Percentiles rank a stretch among this genome's conserved stretches.
These are phyloP conservation scores for Eimeria nieschulzi DNA, from an alignment of 169 alveolate species.

Conservation along the genomic window DNA sequence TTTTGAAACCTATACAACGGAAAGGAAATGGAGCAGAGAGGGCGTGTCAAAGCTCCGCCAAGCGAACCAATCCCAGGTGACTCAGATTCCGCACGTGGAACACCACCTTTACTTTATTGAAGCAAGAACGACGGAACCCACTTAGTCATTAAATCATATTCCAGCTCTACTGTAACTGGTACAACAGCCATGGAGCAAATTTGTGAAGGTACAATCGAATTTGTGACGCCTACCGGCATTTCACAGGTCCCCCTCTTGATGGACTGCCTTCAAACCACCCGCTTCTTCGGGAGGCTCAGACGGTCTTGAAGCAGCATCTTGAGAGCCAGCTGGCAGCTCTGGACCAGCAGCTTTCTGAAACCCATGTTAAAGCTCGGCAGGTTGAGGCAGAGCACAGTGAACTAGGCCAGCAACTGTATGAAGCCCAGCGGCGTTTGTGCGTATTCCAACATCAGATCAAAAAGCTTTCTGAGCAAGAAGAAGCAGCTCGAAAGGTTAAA, in stretches of 20 bases:
- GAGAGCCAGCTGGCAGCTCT: constrained; percentile 85
- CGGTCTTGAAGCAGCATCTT: constrained; percentile 85
- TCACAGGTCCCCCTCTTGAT: neutral
- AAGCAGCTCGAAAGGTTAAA: constrained; percentile 72
- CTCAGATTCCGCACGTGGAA: no score
- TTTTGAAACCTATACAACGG: no score
- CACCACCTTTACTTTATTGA: no score
- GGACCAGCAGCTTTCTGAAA: constrained; percentile 77
- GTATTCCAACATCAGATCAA: constrained; percentile 86
- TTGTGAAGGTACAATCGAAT: no score
- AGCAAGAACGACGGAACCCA: no score
- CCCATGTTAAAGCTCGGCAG: neutral
- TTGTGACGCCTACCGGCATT: no score
- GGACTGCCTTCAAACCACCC: constrained; percentile 82
- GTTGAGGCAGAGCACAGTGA: constrained; percentile 85
- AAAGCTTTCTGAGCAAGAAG: constrained; percentile 85
- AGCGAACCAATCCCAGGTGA: no score
- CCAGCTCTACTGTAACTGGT: no score
- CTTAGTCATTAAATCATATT: no score
- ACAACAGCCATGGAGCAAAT: no score
- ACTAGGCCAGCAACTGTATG: constrained; percentile 85
- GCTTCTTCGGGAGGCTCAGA: constrained; percentile 85
- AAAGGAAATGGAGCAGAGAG: no score
- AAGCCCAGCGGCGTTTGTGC: constrained; percentile 89
- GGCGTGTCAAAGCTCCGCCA: no score